phyloP scores from a whole-genome alignment of 2,329 filamentous ascomycete species.

The Dactylellina drechsleri region DNA sequence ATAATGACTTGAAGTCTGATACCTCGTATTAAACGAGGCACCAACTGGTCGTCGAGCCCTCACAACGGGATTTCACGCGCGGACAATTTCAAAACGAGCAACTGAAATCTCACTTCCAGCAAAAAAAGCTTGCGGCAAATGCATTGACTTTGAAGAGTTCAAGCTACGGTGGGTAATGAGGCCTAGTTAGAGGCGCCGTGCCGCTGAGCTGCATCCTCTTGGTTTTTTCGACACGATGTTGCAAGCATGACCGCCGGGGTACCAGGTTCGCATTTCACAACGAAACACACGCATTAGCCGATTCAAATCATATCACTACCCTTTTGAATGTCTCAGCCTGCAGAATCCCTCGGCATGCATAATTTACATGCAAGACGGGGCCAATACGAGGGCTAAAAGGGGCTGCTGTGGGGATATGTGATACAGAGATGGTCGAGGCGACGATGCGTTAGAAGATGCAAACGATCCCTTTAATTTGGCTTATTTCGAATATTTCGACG shows the following conservation, averaged over 20 bases:
- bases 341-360: slow-evolving; percentile 44
- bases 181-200: slow-evolving; percentile 48
- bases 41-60: neutral
- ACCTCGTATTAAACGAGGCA: slow-evolving; percentile 1
- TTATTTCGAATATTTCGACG: slow-evolving; percentile 1
- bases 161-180: neutral
- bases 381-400: slow-evolving; percentile 16
- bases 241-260: no score
- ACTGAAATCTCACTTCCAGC: neutral
- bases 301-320: slow-evolving; percentile 33
- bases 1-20: neutral
- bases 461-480: slow-evolving; percentile 12
- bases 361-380: neutral
- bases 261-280: no score
- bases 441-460: neutral
- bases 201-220: slow-evolving; percentile 37
- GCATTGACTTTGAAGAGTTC: slow-evolving; percentile 2
- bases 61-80: slow-evolving; percentile 30
- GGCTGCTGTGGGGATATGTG: neutral
- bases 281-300: slow-evolving; percentile 6
- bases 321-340: slow-evolving; percentile 42
- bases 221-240: neutral
- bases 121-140: slow-evolving; percentile 28
- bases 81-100: slow-evolving; percentile 35
- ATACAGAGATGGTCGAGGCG: neutral